Base-by-base conservation (phyloP, 768 basidiomycete species). In the Pulveroboletus sp. region DNA sequence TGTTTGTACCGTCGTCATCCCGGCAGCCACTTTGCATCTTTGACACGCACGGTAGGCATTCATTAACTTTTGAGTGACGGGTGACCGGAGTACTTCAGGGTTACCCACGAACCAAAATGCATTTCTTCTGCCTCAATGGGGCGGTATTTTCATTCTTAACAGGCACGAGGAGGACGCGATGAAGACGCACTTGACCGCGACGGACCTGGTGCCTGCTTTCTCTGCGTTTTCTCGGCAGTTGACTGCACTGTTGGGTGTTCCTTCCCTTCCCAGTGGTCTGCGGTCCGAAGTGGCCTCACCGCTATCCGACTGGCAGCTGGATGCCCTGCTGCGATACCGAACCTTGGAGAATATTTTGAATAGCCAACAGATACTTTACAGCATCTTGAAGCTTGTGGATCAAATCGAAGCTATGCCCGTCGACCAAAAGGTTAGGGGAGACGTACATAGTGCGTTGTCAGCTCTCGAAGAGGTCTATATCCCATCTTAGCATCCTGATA, bases 371-470 rank as follows among this genome's bases (percentile, higher is more conserved):
- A 91, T 91, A 0, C 73, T 98, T 3, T 64, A 69, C 36, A 93
- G 91, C 56, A 96, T 94, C 57, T 76, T 88, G 38, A 85, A 86
- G 52, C 76, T 98, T 5, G 89, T 95, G 7, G 74, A 81, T 45
- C 85, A 89, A 64, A 93, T 95, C 42, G 79, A 84, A 55, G 87
- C 91, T 63, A 97, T 99, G 94, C 92, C 91, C 8, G 86, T 99
- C 0, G 84, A 83, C 5, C 74, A 79, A 51, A 80, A 81, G 42
- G 95, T 97, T 7, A 77, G 74, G 57, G 80, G 73, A 9, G 86
- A 90, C 61, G 80, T 97, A 4, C 71, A 81, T 38, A 72, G 73
- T 44, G 82, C 93, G 0, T 74, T 99, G 18, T 69, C 74, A 14
- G 82, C 85, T 7, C 78, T 97, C 8, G 83, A 90, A 31, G 63